A percentile compares a stretch with the other conserved stretches of the same genome.
Conservation (phyloP, 2,329 filamentous ascomycete genomes). For the Lecanosticta acicola region DNA sequence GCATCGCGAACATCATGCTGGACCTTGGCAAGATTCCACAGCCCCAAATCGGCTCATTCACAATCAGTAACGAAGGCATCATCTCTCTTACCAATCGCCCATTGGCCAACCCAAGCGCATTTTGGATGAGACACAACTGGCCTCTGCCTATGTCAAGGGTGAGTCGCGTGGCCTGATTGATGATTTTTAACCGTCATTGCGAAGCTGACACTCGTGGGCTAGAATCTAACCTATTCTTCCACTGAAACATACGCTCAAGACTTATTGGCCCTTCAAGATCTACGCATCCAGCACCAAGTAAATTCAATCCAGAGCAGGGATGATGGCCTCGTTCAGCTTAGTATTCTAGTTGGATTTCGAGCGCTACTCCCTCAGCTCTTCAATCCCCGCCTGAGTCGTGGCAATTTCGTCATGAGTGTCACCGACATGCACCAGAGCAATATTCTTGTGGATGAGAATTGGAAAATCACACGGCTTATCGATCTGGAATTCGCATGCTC, state of each 20-base stretch:
- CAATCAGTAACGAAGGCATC: slow-evolving; percentile 12
- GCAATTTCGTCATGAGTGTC: slow-evolving; percentile 20
- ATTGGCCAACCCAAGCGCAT: slow-evolving; percentile 6
- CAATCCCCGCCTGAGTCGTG: not conserved
- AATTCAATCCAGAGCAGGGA: not conserved
- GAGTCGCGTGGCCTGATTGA: not conserved
- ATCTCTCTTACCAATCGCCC: slow-evolving; percentile 20
- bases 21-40: slow-evolving; percentile 13
- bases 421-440: slow-evolving; percentile 41
- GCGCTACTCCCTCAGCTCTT: not conserved
- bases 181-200: not conserved
- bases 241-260: not conserved
- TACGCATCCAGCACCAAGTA: not conserved
- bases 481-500: slow-evolving; percentile 35
- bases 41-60: slow-evolving; percentile 19
- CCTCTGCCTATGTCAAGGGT: not conserved
- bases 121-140: slow-evolving; percentile 9
- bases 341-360: not conserved
- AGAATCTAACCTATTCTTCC: not conserved
- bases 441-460: slow-evolving; percentile 33
- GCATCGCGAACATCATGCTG: slow-evolving; percentile 13
- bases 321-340: not conserved
- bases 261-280: not conserved
- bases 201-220: not conserved
- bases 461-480: slow-evolving; percentile 34